Conservation (phyloP, 768 basidiomycete species). For the Boletus edulis region DNA sequence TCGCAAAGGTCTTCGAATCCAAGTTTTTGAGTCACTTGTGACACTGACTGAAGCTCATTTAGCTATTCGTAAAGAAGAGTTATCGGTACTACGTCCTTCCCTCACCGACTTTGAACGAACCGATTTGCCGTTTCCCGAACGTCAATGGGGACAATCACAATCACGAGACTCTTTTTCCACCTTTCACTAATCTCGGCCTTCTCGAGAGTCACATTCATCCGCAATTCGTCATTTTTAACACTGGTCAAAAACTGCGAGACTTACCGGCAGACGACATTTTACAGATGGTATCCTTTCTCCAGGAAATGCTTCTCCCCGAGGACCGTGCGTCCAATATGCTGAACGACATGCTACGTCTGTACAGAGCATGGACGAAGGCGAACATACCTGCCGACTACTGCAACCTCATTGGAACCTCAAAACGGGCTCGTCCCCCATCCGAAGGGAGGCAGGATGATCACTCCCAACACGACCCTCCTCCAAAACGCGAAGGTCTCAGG, state of each 20-base stretch:
- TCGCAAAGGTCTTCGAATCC: background rate
- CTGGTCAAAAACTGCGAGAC: background rate
- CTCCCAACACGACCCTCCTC: background rate
- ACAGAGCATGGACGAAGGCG: background rate
- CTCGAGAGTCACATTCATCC: background rate
- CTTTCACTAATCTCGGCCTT: background rate
- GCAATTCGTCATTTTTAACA: background rate
- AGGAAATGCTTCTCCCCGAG: no score
- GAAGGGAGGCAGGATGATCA: background rate
- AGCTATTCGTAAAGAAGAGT: background rate
- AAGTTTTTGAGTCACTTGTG: background rate
- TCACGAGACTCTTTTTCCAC: background rate
- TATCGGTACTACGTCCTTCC: background rate
- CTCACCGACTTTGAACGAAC: background rate
- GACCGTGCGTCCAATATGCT: no score
- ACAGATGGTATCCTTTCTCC: no score
- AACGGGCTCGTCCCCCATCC: background rate
- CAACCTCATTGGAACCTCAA: background rate
- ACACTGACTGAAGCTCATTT: background rate
- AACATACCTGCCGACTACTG: background rate
- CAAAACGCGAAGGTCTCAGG: background rate
- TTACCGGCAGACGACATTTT: accelerated
- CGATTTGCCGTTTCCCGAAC: background rate
- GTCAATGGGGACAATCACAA: background rate
- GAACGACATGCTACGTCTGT: background rate